Base-by-base conservation (phyloP, 306 rosid genomes). In the Pueraria montana region DNA sequence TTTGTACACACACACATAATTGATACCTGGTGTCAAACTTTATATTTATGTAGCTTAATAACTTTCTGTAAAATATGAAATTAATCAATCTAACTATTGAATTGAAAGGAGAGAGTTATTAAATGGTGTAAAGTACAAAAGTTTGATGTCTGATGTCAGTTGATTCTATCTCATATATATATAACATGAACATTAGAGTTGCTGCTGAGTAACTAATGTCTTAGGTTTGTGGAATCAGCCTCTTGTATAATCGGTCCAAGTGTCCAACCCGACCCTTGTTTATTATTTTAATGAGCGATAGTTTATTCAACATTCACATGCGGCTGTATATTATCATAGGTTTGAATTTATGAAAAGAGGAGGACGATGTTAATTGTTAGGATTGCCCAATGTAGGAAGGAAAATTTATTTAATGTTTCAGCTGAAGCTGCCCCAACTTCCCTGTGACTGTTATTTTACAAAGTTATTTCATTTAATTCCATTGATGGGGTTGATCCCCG, bases 291-390 rank as follows among this genome's bases (percentile, higher is more conserved):
- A 8, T n/a, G 67, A 21, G 58, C 42, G 42, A 18, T 52, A 24
- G 81, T 74, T 42, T 11, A 66, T 65, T 82, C 68, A 65, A 24
- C 32, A 52, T 65, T 82, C 71, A 52, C 80, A n/a, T 82, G 58
- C 72, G 38, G 72, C 76, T 84, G 30, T 62, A 48, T 63, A 9
- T 38, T 50, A 53, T 61, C 42, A 24, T 61, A 43, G 9, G 11
- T 65, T 5, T 64, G 76, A 59, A 59, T 56, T 58, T 30, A 21
- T 77, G 88, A 30, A 23, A 56, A 40, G 27, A 43, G 64, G 64
- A 53, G 13, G 66, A 7, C 6, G 32, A 43, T 76, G 14, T 64
- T 73, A 38, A 17, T n/a, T 18, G 43, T 10, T 55, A 65, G 53
- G 63, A 40, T 9, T 62, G 20, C 56, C 63, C 72, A 74, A 17